Conservation (phyloP, 441 rosid genomes). For the Populus hybrid region DNA sequence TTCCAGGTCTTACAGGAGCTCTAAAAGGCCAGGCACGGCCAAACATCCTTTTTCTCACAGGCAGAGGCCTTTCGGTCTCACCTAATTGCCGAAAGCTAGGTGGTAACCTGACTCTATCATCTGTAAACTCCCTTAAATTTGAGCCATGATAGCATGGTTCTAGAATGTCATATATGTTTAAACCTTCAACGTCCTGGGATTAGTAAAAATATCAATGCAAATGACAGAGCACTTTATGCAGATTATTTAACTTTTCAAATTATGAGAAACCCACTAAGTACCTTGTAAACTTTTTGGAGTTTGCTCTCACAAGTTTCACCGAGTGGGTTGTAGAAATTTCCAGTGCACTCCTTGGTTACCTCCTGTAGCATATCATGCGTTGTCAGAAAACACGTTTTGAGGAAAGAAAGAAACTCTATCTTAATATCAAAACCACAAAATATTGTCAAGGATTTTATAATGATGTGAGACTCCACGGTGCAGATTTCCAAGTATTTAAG, state of each 20-base stretch:
- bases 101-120: slow-evolving; percentile 47
- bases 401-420: neutral
- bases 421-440: neutral
- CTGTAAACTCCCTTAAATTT: slow-evolving; percentile 10
- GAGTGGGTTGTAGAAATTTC: slow-evolving; percentile 36
- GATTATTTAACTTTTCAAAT: slow-evolving; percentile 7
- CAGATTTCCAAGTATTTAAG: neutral
- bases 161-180: slow-evolving; percentile 71
- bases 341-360: slow-evolving; percentile 46
- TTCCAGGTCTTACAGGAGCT: slow-evolving; percentile 70
- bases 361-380: slow-evolving; percentile 40
- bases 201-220: slow-evolving; percentile 8
- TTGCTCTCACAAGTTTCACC: slow-evolving; percentile 33
- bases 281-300: slow-evolving; percentile 45
- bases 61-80: slow-evolving; percentile 59
- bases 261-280: slow-evolving; percentile 16
- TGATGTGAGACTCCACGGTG: neutral
- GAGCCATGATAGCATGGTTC: slow-evolving; percentile 72
- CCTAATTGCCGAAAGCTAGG: slow-evolving; percentile 63
- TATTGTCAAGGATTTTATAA: too few relatives aligned
- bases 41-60: slow-evolving; percentile 79
- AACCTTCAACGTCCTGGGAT: slow-evolving; percentile 40
- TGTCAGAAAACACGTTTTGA: slow-evolving; percentile 6
- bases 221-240: slow-evolving; percentile 3
- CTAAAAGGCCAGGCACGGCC: slow-evolving; percentile 94